Evolutionary conservation across 768 basidiomycete genomes (phyloP), one percentile per base, ranked within the genome.

Genomic region (Neoboletus magnificus): DNA sequence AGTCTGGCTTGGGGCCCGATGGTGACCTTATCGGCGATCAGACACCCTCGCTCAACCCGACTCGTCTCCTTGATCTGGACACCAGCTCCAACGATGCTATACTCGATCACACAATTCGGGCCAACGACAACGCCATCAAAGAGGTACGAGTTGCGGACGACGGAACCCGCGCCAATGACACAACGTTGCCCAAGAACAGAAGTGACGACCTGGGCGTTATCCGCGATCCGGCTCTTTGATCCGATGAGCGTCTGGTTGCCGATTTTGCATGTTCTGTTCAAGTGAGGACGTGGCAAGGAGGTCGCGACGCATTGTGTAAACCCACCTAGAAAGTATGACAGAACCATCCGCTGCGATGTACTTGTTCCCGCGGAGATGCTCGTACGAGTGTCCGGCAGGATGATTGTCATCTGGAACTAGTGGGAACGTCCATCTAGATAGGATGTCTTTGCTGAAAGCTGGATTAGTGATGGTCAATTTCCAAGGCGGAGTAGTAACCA

Each of bases 361-460:
- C 62, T 88, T 87, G 72, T 94, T 92, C 7, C 93, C 93, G 29
- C 89, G 82, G 35, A 87, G 80, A 65, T 94, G 86, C 66, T 96
- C 91, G 68, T 98, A 98, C 36, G 78, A 67, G 54, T 89, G 85
- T 7, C 86, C 86, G 15, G 86, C 82, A 2, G 93, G 93, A 63
- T 94, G 83, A 71, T 94, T 92, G 69, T 95, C 86, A 68, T 98
- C 97, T 10, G 96, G 96, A 5, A 94, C 93, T 10, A 98, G 77
- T 2, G 97, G 97, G 75, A 96, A 98, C 6, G 92, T 91, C 90
- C 93, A 94, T 61, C 97, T 79, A 42, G 92, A 83, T 30, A 98
- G 73, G 47, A 99, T 92, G 64, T 98, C 94, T 71, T 93, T 91
- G 75, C 94, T 96, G 66, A 22, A 50, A 48, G 39, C 35, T 54